Evolutionary conservation across 192 early-diverging fungal species (phyloP), one percentile per base, ranked within the genome.

Genomic region (Linnemannia zychae): DNA sequence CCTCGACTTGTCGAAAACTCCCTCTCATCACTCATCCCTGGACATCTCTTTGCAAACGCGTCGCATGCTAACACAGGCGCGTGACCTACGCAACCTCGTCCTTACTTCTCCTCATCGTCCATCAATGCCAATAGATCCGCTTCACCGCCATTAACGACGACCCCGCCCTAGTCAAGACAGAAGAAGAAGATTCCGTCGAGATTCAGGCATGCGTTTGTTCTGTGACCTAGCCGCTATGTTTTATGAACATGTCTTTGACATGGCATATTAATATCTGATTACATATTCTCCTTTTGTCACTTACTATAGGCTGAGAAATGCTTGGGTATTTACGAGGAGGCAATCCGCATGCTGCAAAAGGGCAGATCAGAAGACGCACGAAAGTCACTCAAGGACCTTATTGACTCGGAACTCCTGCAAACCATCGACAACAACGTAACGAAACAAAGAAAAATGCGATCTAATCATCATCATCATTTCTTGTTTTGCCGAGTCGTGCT

Each of bases 241-340:
- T 63, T 63, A 13, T 0, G 4, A 40, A 31, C 18, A 67, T 36
- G 49, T 7, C 17, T 6, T 1, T 3, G 48, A 46, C 57, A 13
- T 7, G 13, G 15, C 3, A 1, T 44, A 66, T 36, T 17, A 63
- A 44, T 67, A n/a, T 66, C 57, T 66, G 12, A 24, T 53, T 28
- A 9, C 40, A 49, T 69, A 0, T 36, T n/a, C 31, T 38, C 37
- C 6, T 68, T 40, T 40, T 68, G 20, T 16, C 11, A 49, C 28
- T 20, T 24, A 75, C 13, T 16, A 33, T 84, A 91, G 90, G 81
- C 88, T 20, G 90, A 91, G 74, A 80, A 87, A 63, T 88, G 86
- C 48, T 65, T 91, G 11, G 86, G 86, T 5, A 52, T 79, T 13
- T 91, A 90, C 65, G 88, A 90, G 65, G 74, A 76, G 34, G 82